A percentile compares a stretch with the other conserved stretches of the same genome.
Conservation (phyloP, 805 yeast species). For the Debaryomyces tyrocola region DNA sequence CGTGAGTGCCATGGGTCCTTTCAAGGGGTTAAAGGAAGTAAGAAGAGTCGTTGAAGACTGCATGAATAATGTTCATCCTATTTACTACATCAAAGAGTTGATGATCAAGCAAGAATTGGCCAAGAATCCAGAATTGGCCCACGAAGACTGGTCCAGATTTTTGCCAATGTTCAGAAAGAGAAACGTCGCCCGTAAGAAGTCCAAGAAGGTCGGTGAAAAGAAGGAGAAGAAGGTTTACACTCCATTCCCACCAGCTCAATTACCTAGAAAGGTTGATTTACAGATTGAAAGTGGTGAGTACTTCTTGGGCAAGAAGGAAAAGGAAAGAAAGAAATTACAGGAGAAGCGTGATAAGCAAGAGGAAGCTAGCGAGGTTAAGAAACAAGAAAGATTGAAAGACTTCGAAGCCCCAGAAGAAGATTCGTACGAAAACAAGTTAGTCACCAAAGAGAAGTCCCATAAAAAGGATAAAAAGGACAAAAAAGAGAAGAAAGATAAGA, state of each 20-base stretch:
- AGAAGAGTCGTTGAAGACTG: conserved; percentile 97
- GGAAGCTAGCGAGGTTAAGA: conserved; percentile 62
- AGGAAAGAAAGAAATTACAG: conserved; percentile 65
- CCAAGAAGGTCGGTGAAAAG: conserved; percentile 76
- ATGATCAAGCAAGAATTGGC: conserved; percentile 97
- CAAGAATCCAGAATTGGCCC: conserved; percentile 90
- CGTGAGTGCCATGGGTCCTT: conserved; percentile 96
- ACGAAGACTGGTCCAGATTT: conserved; percentile 96
- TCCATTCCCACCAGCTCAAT: conserved; percentile 98
- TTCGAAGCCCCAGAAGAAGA: conserved; percentile 86
- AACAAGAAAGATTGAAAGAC: conserved; percentile 71
- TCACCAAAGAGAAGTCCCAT: conserved; percentile 15
- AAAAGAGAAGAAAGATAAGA: conserved; percentile 27
- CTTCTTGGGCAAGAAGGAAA: conserved; percentile 85
- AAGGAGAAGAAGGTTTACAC: conserved; percentile 81
- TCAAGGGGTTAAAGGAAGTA: conserved; percentile 85
- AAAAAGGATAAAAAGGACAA: conserved; percentile 25
- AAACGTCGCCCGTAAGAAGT: conserved; percentile 91
- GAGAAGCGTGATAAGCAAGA: conserved; percentile 80
- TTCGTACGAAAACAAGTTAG: conserved; percentile 45
- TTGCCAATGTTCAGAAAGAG: conserved; percentile 95
- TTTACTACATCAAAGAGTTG: conserved; percentile 92
- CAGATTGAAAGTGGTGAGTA: conserved; percentile 98
- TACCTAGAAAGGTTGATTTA: conserved; percentile 94
- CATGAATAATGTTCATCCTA: conserved; percentile 96